A percentile compares a stretch with the other conserved stretches of the same genome.
phyloP scores from a whole-genome alignment of 176 grass and related monocot species.

The Pontederia crassipes region DNA sequence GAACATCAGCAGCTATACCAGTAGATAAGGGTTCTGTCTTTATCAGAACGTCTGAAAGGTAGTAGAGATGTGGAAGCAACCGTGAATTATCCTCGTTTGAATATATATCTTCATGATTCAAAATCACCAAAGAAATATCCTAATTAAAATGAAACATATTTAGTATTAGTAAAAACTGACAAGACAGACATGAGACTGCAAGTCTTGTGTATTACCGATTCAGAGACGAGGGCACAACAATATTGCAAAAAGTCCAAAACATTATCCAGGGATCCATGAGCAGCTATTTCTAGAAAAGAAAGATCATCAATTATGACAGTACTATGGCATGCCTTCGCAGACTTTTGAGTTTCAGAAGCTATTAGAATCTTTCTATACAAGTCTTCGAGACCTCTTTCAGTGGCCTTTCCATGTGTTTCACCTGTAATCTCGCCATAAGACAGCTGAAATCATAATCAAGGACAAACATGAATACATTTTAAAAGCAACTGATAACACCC shows the following conservation, averaged over 20 bases:
- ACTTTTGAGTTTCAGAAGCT: constrained; percentile 29
- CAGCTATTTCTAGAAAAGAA: constrained; percentile 74
- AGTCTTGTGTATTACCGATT: constrained; percentile 39
- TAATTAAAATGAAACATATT: constrained; percentile 26
- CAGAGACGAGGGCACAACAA: constrained; percentile 49
- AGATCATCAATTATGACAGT: constrained; percentile 65
- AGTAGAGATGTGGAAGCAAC: constrained; percentile 55
- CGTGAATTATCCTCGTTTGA: constrained; percentile 36
- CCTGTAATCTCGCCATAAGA: constrained; percentile 19
- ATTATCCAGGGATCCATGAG: constrained; percentile 43
- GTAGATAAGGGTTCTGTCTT: constrained; percentile 57
- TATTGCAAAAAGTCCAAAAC: constrained; percentile 80
- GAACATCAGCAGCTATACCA: constrained; percentile 80
- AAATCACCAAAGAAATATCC: constrained; percentile 62
- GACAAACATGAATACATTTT: background rate
- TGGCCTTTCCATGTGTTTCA: constrained; percentile 23
- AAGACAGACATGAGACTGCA: background rate
- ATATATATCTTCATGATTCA: constrained; percentile 83
- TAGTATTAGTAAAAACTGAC: background rate
- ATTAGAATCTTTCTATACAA: constrained; percentile 54
- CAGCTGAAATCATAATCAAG: background rate
- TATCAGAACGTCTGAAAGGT: constrained; percentile 58
- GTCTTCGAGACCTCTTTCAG: constrained; percentile 32
- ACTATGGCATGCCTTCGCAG: constrained; percentile 19
- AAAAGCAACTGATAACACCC: constrained; percentile 4